Evolutionary conservation across 2,329 filamentous ascomycete genomes (phyloP), one percentile per base, ranked within the genome.

Genomic region (Aspergillus carbonarius): DNA sequence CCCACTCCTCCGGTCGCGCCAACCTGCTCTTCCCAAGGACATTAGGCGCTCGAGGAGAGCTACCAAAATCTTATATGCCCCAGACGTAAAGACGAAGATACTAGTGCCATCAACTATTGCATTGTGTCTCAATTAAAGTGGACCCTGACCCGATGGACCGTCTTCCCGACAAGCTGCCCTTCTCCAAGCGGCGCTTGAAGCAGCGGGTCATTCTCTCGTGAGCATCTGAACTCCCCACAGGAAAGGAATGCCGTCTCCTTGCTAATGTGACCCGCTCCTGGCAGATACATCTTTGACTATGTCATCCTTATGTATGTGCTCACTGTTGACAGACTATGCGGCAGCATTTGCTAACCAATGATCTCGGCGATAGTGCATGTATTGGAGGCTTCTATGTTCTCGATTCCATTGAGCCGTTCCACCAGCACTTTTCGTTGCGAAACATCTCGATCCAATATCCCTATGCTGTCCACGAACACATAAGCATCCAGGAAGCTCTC

Each of bases 381-480:
- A 78, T 83, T 50, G 71, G 76, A 51, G 75, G 76, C 57, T 85
- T 85, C 70, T 78, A 75, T 58, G 78, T 81, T 55, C 73, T 85
- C 61, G 82, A 85, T 67, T 76, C 78, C 57, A 65, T 79, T 52
- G 79, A 83, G 64, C 83, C 83, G 4, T 84, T 78, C 72, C 81
- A 85, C 67, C 84, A 85, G 66, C 82, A 77, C 60, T 86, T 86
- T 69, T 80, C 83, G 20, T 76, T 85, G 46, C 69, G 75, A 23
- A 85, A 86, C 66, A 82, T 80, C 63, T 82, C 81, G 53, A 75
- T 86, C 8, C 81, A 84, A 66, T 86, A 86, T 61, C 83, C 83
- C 5, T 85, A 81, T 65, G 83, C 84, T 62, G 76, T 74, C 5
- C 74, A 82, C 18, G 84, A 86, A 68, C 80, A 82, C 52, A 77